Percentiles rank a stretch among this genome's conserved stretches.
Conservation (phyloP, 176 grass and related monocot genomes). For the Oryza punctata region DNA sequence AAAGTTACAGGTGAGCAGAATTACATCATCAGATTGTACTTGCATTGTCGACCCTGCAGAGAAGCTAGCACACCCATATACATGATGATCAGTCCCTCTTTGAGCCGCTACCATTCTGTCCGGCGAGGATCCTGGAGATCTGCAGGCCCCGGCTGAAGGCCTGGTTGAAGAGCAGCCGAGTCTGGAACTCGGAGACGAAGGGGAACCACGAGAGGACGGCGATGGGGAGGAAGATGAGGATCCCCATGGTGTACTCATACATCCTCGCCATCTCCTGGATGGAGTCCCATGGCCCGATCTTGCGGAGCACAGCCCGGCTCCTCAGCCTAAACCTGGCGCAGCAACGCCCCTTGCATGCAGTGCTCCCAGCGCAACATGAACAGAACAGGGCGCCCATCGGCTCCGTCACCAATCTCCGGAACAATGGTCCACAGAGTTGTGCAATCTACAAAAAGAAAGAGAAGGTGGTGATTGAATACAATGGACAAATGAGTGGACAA, state of each 20-base stretch:
- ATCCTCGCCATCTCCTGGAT: slow-evolving; percentile 65
- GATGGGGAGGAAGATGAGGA: slow-evolving; percentile 61
- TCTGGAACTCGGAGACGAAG: slow-evolving; percentile 77
- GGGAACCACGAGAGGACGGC: slow-evolving; percentile 68
- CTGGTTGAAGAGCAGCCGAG: slow-evolving; percentile 76
- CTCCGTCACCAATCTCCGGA: slow-evolving; percentile 39
- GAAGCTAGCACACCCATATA: too few species aligned
- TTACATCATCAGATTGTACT: too few species aligned
- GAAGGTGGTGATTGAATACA: background rate
- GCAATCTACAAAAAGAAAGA: slow-evolving; percentile 34
- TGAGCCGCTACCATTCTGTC: slow-evolving; percentile 44
- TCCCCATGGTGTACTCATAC: slow-evolving; percentile 73
- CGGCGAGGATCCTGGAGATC: slow-evolving; percentile 68
- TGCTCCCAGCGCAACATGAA: slow-evolving; percentile 20
- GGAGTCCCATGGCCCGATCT: slow-evolving; percentile 62
- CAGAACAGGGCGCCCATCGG: slow-evolving; percentile 32
- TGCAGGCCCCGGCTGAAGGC: slow-evolving; percentile 75
- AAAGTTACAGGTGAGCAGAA: too few species aligned
- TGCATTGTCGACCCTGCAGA: too few species aligned
- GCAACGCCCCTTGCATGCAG: slow-evolving; percentile 41
- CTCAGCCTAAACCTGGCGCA: slow-evolving; percentile 59
- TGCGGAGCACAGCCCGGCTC: slow-evolving; percentile 38
- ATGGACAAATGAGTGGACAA: background rate
- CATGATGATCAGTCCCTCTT: slow-evolving; percentile 20
- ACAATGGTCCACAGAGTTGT: slow-evolving; percentile 39